Percentiles rank a stretch among this genome's conserved stretches.
Evolutionary conservation across 2,329 filamentous ascomycete species (phyloP).

Genomic region (Neoascochyta sp.): DNA sequence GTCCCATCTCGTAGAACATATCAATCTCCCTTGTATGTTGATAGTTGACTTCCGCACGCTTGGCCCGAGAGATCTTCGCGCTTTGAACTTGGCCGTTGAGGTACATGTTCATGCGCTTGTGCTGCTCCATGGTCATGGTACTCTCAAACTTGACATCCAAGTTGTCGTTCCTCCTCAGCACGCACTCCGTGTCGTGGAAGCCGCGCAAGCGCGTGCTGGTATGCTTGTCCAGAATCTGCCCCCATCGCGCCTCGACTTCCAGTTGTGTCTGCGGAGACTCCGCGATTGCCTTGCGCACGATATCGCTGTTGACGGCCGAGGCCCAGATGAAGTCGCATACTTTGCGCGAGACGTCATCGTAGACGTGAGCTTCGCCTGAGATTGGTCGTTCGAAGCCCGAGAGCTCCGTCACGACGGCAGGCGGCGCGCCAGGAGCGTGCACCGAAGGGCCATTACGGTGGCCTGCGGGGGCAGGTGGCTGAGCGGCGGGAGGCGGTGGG

Average conservation of each 20-base stretch:
- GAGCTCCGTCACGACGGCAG: conserved; percentile 14
- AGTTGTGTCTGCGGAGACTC: conserved; percentile 65
- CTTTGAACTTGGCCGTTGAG: conserved; percentile 68
- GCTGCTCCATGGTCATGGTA: conserved; percentile 90
- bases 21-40: conserved; percentile 79
- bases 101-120: conserved; percentile 78
- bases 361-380: conserved; percentile 61
- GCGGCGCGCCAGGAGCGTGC: conserved; percentile 7
- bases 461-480: conserved; percentile 11
- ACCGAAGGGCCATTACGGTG: conserved; percentile 19
- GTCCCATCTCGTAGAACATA: conserved; percentile 59
- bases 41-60: conserved; percentile 68
- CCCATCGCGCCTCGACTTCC: conserved; percentile 93
- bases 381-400: conserved; percentile 56
- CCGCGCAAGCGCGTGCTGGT: conserved; percentile 66
- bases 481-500: conserved; percentile 15
- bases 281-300: conserved; percentile 51
- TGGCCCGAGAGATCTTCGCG: conserved; percentile 20
- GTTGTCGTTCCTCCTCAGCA: conserved; percentile 21
- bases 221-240: conserved; percentile 68
- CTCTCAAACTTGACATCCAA: conserved; percentile 63
- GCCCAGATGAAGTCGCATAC: conserved; percentile 80
- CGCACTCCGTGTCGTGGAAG: conserved; percentile 59
- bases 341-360: conserved; percentile 68
- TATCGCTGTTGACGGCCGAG: conserved; percentile 64